Evolutionary conservation across 2,329 filamentous ascomycete genomes (phyloP), one percentile per base, ranked within the genome.

Genomic region (Fusarium oxysporum): DNA sequence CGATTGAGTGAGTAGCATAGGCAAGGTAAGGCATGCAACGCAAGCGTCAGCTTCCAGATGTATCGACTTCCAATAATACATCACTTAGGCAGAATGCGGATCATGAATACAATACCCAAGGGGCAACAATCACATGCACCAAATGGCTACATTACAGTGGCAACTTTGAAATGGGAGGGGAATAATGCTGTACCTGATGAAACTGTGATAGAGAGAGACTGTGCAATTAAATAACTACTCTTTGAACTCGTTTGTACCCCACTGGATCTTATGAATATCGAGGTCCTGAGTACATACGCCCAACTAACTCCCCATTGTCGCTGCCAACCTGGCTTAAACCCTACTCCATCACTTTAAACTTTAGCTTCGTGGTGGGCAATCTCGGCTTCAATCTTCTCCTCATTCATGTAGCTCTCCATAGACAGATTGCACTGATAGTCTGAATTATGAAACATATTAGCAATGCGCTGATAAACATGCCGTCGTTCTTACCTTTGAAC

Each of bases 321-420:
- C 16, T 17, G 6, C 2, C 11, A 30, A 6, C 12, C n/a, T 40
- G 12, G 11, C 4, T 2, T 6, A 10, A 1, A 23, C 10, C 4
- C 19, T 41, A 9, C 6, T 16, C 16, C 8, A 14, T 10, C 14
- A 44, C 0, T 19, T 21, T 12, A 56, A 21, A 43, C 53, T 14
- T 56, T 44, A 5, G 38, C 28, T 19, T 56, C 53, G 17, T 56
- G 38, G n/a, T 56, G 53, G 11, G 13, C 28, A 4, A 56, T 25
- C 53, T 56, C 38, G 4, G 38, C 7, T 1, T 16, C 28, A 2
- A 56, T 25, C 4, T 56, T 56, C 12, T 56, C 53, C 16, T 56
- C 53, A 56, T 56, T 56, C 53, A 56, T 56, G 19, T 56, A 56
- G 6, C 53, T 56, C n/a, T 56, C 53, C 53, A 56, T 56, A 17